phyloP scores from a whole-genome alignment of 1,284 basidiomycete genomes.

The Psilocybe mexicana region DNA sequence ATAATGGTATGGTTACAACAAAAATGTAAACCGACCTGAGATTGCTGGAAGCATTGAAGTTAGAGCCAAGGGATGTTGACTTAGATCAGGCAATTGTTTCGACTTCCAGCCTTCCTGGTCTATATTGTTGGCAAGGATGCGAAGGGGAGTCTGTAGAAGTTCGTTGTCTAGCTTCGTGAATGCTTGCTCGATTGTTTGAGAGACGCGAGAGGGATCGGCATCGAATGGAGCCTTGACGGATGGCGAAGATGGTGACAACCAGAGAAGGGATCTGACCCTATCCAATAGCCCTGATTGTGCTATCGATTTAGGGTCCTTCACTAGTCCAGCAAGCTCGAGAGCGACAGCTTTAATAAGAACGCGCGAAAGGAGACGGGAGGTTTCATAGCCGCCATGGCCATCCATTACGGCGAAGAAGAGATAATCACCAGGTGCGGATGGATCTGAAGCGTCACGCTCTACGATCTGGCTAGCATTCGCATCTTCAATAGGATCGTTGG shows the following conservation, averaged over 20 bases:
- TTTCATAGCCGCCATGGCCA: conserved; percentile 85
- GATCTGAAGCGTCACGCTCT: conserved; percentile 56
- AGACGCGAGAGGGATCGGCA: conserved; percentile 62
- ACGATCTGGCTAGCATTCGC: conserved; percentile 76
- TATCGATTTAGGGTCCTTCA: conserved; percentile 35
- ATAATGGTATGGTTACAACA: conserved; percentile 6
- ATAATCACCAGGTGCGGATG: conserved; percentile 65
- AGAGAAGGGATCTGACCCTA: conserved; percentile 43
- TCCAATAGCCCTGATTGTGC: conserved; percentile 35
- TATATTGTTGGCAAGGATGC: conserved; percentile 63
- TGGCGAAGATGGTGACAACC: conserved; percentile 36
- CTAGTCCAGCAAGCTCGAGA: conserved; percentile 68
- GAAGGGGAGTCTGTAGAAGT: conserved; percentile 76
- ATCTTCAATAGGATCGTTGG: conserved; percentile 92
- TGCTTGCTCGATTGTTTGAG: conserved; percentile 74
- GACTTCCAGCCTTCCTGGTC: conserved; percentile 51
- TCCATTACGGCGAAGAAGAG: conserved; percentile 91
- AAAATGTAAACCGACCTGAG: conserved; percentile 22
- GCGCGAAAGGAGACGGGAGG: conserved; percentile 83
- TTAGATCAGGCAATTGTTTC: conserved; percentile 64
- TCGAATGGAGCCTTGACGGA: conserved; percentile 39
- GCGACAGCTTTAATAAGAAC: conserved; percentile 87
- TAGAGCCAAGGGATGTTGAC: conserved; percentile 66
- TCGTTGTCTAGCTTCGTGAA: conserved; percentile 81
- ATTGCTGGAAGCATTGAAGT: conserved; percentile 76